Conservation (phyloP, 257 asterid species). For the Ilex aquifolium region DNA sequence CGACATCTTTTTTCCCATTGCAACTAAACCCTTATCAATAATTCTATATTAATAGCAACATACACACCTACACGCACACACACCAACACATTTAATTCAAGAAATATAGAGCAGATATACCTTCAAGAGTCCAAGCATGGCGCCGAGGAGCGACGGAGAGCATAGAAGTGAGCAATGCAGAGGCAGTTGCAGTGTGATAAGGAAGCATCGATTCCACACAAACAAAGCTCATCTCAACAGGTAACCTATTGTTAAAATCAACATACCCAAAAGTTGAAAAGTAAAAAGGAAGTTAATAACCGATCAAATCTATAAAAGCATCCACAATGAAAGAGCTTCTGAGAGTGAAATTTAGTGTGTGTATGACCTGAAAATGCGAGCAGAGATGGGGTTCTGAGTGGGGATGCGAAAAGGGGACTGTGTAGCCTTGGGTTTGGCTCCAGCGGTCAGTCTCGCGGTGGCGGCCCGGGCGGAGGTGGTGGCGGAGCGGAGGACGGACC, state of each 20-base stretch:
- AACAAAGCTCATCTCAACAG: slow-evolving; percentile 69
- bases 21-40: no score
- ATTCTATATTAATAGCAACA: no score
- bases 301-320: not conserved
- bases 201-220: slow-evolving; percentile 71
- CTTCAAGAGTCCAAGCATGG: slow-evolving; percentile 82
- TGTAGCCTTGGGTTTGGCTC: slow-evolving; percentile 39
- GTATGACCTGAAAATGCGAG: slow-evolving; percentile 66
- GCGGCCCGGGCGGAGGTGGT: slow-evolving; percentile 41
- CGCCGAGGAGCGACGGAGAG: slow-evolving; percentile 67
- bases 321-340: not conserved
- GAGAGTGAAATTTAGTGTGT: not conserved
- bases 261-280: no score
- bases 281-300: not conserved
- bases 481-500: slow-evolving; percentile 59
- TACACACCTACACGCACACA: not conserved
- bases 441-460: slow-evolving; percentile 36
- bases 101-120: slow-evolving; percentile 24
- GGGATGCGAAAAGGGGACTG: slow-evolving; percentile 60
- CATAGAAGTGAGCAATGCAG: slow-evolving; percentile 83
- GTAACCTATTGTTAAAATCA: slow-evolving; percentile 36
- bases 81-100: not conserved
- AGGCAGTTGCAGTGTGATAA: slow-evolving; percentile 84
- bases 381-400: slow-evolving; percentile 53
- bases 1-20: no score